phyloP scores from a whole-genome alignment of 2,329 filamentous ascomycete species.

The Talaromyces pinophilus region DNA sequence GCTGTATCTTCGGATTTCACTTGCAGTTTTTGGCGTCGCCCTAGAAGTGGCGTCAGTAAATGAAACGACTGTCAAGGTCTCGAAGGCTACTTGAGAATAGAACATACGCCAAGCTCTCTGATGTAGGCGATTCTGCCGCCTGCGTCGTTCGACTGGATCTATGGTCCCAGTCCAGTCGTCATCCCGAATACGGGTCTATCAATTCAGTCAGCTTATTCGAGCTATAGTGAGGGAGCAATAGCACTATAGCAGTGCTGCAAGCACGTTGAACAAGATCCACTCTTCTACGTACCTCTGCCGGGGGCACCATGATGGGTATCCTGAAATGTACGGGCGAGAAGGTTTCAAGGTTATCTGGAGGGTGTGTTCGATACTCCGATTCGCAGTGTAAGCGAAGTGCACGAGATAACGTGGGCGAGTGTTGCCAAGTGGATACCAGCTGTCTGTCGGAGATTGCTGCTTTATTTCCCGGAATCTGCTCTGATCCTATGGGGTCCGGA shows the following conservation, averaged over 20 bases:
- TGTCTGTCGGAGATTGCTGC: neutral
- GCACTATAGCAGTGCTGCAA: neutral
- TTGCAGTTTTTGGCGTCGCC: conserved; percentile 11
- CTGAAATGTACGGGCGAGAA: neutral
- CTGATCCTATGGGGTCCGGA: neutral
- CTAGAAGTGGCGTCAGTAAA: neutral
- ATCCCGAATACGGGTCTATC: conserved; percentile 16
- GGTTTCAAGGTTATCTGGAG: neutral
- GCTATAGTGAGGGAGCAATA: neutral
- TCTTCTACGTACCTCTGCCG: conserved; percentile 1
- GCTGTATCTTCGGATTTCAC: neutral
- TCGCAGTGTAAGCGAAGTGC: neutral
- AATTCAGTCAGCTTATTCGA: neutral
- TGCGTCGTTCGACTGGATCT: conserved; percentile 26
- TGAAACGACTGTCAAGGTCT: neutral
- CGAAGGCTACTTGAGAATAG: too few relatives aligned
- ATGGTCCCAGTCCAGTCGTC: conserved; percentile 25
- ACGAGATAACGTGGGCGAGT: neutral
- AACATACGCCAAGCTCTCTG: conserved; percentile 28
- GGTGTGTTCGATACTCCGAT: neutral
- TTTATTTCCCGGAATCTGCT: neutral
- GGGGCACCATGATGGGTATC: neutral
- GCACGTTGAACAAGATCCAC: neutral
- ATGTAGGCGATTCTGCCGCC: conserved; percentile 28
- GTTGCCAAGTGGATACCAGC: neutral